Percentiles rank a stretch among this genome's conserved stretches.
phyloP scores from a whole-genome alignment of 345 rosid species.

The Rhodomyrtus tomentosa region DNA sequence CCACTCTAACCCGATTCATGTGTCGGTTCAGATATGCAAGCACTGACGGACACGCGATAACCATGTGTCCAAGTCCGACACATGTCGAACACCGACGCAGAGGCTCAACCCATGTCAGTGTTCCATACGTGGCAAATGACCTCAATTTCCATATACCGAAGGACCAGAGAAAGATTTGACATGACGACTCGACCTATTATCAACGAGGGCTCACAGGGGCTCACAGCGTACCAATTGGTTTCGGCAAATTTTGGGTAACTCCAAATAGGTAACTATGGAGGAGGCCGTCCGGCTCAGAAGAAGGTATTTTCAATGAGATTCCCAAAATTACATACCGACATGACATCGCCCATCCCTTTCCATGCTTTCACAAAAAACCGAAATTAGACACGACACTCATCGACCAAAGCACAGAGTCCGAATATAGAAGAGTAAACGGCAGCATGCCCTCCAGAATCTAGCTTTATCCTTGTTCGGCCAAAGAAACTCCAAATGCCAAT shows the following conservation, averaged over 20 bases:
- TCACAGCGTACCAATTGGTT: not conserved
- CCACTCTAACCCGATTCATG: too few species aligned
- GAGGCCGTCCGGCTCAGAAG: not conserved
- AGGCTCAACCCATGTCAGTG: too few species aligned
- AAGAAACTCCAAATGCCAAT: not conserved
- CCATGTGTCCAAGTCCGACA: too few species aligned
- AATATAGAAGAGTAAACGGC: not conserved
- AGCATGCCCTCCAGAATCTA: not conserved
- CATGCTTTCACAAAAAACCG: accelerated
- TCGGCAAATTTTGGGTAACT: not conserved
- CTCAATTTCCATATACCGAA: not conserved
- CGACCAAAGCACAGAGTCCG: not conserved
- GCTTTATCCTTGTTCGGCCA: not conserved
- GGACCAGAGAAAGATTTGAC: not conserved
- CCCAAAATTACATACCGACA: not conserved
- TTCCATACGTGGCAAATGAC: too few species aligned
- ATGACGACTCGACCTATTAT: not conserved
- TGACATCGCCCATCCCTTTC: not conserved
- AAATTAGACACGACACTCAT: not conserved
- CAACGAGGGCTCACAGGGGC: not conserved
- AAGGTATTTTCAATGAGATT: not conserved
- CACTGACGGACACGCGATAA: too few species aligned
- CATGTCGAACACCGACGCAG: too few species aligned
- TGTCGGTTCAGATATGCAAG: too few species aligned
- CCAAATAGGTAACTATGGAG: not conserved